Evolutionary conservation across 2,329 filamentous ascomycete genomes (phyloP).

Genomic region (Dendrostoma leiphaemia): DNA sequence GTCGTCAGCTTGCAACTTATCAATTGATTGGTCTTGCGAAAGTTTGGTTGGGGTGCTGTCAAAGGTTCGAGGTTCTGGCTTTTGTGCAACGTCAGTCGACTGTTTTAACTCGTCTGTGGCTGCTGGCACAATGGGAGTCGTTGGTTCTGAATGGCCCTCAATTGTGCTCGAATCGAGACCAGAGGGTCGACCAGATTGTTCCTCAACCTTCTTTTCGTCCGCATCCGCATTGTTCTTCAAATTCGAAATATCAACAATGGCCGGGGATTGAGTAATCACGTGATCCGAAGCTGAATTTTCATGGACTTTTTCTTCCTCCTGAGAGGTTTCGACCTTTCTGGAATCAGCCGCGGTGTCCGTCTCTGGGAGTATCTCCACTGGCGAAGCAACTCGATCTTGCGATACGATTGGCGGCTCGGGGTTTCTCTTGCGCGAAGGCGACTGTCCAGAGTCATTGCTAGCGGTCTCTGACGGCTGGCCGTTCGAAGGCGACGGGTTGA

Average conservation of each 20-base stretch:
- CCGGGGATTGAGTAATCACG: neutral
- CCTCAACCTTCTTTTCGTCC: neutral
- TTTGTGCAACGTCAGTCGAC: no score
- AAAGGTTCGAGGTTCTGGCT: no score
- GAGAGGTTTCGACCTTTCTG: neutral
- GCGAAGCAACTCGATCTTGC: conserved; percentile 2
- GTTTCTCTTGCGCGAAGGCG: neutral
- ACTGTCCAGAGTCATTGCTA: conserved; percentile 14
- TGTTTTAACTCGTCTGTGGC: no score
- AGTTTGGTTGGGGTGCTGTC: no score
- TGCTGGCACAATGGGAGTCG: no score
- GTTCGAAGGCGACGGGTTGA: conserved; percentile 9
- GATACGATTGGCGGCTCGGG: neutral
- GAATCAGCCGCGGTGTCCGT: neutral
- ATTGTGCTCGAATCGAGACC: neutral
- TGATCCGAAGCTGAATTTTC: neutral
- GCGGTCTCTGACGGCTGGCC: conserved; percentile 17
- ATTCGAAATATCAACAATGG: neutral
- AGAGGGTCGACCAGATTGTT: neutral
- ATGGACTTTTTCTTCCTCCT: neutral
- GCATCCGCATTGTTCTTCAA: neutral
- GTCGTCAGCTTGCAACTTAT: no score
- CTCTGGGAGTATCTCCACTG: neutral
- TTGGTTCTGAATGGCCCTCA: neutral
- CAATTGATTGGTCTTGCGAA: no score